phyloP scores from a whole-genome alignment of 225 moss, liverwort and hornwort genomes.

The Pseudisothecium myosuroides region DNA sequence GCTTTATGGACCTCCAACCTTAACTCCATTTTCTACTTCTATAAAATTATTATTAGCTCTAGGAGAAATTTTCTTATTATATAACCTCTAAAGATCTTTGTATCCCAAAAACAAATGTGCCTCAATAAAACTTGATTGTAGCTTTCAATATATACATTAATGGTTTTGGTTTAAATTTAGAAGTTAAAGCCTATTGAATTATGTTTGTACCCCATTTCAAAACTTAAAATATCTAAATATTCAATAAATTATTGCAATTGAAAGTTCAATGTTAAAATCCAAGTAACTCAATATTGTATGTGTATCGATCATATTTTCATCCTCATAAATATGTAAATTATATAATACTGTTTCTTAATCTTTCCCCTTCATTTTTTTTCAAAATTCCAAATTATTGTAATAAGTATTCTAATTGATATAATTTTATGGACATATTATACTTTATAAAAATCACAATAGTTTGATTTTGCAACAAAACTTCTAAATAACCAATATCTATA shows the following conservation, averaged over 20 bases:
- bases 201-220: not conserved
- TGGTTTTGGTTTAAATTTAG: not conserved
- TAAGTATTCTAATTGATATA: not conserved
- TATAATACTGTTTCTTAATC: not conserved
- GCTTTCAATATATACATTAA: not conserved
- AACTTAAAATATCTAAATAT: not conserved
- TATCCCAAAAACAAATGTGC: not conserved
- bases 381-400: too few species aligned
- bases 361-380: not conserved
- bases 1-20: not conserved
- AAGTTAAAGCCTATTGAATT: not conserved
- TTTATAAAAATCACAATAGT: not conserved
- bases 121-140: not conserved
- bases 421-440: not conserved
- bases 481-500: not conserved
- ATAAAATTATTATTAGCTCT: accelerated
- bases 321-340: not conserved
- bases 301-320: not conserved
- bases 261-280: not conserved
- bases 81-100: too few species aligned
- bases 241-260: not conserved
- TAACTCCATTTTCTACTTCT: not conserved
- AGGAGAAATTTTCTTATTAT: not conserved
- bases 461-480: not conserved
- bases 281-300: not conserved